Evolutionary conservation across 257 asterid genomes (phyloP), one percentile per base, ranked within the genome.

Genomic region (Solanum ossicruentum): DNA sequence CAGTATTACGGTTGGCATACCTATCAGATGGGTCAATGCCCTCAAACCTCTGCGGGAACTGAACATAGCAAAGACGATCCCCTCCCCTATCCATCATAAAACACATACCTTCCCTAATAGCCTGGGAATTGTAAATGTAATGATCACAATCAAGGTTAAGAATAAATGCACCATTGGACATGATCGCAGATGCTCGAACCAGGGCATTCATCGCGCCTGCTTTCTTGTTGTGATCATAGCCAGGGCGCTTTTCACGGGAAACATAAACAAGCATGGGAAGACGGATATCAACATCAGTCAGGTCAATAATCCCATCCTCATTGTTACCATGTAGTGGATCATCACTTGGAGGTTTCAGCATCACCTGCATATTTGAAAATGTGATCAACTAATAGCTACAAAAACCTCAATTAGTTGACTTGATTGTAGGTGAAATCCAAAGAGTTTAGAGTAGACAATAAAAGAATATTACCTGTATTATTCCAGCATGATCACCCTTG

Each of bases 171-270:
- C 97, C 95, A 51, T 93, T 93, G 10, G 97, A 93, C 97, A 93
- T 92, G 91, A 93, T 87, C 4, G 97, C 97, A 8, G 97, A 93
- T 55, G 97, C 97, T 85, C 97, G 90, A 84, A 93, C 97, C 26
- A 93, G 90, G 84, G 96, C 95, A 52, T 93, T 93, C 97, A 93
- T 93, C 52, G 97, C 97, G 1, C 97, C 96, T 5, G 97, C 97
- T 85, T 93, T 93, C 91, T 93, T 93, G 85, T 93, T 93, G 88
- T 93, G 97, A 86, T 93, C 96, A 61, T 93, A 93, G 43, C 97
- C 97, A 13, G 97, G 95, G 45, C 96, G 92, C 85, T 93, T 93
- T 85, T 93, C 97, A 65, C 97, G 97, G 41, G 97, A 93, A 52
- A 92, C 97, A 58, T 91, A 93, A 28, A 93, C 97, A 43, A 93